Percentiles rank a stretch among this genome's conserved stretches.
Evolutionary conservation across 805 yeast species (phyloP).

Genomic region (Candida broadrunensis): DNA sequence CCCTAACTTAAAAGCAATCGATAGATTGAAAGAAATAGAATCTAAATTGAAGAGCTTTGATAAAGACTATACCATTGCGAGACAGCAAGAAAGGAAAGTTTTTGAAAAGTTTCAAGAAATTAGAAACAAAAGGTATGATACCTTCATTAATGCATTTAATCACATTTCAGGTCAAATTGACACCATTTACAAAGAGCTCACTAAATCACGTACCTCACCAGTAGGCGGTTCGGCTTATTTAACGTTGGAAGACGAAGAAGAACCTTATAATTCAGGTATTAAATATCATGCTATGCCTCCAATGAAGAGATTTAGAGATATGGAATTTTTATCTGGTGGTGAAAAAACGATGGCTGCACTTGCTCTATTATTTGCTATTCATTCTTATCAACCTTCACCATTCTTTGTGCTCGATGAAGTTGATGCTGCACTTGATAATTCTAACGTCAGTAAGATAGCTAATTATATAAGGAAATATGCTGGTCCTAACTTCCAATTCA

Average conservation of each 20-base stretch:
- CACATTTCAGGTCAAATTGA: constrained; percentile 74
- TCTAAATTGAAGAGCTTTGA: constrained; percentile 58
- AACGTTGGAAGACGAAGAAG: constrained; percentile 83
- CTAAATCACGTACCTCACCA: constrained; percentile 66
- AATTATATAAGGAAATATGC: constrained; percentile 74
- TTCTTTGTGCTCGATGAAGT: constrained; percentile 95
- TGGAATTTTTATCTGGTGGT: constrained; percentile 93
- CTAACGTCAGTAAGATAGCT: constrained; percentile 86
- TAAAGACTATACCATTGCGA: constrained; percentile 58
- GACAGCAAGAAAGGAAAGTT: constrained; percentile 56
- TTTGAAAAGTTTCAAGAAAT: constrained; percentile 57
- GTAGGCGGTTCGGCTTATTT: constrained; percentile 93
- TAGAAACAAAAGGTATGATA: constrained; percentile 54
- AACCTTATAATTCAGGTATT: constrained; percentile 80
- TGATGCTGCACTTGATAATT: constrained; percentile 95
- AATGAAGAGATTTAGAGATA: constrained; percentile 85
- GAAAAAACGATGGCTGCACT: constrained; percentile 96
- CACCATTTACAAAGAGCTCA: constrained; percentile 78
- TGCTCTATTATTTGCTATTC: constrained; percentile 87
- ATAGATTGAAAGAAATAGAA: constrained; percentile 69
- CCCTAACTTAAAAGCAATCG: constrained; percentile 82
- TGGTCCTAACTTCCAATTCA: constrained; percentile 79
- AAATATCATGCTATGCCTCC: constrained; percentile 97
- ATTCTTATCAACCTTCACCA: constrained; percentile 89
- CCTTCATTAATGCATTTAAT: constrained; percentile 71